phyloP scores from a whole-genome alignment of 306 rosid genomes.

The Mucuna pruriens region DNA sequence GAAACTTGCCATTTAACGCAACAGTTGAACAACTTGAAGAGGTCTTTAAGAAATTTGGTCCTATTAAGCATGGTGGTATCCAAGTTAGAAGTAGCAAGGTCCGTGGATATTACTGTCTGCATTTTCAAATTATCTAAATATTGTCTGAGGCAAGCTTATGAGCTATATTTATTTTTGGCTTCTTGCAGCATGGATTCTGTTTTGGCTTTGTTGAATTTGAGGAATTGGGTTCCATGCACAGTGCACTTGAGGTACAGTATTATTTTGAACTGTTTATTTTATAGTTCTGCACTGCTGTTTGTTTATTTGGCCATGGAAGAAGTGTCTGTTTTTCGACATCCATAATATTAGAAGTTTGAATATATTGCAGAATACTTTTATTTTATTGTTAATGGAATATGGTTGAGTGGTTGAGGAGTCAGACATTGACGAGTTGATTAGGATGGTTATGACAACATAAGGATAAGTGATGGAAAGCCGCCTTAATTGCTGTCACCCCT shows the following conservation, averaged over 20 bases:
- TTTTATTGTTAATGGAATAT: constrained; percentile 7
- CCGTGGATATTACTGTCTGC: constrained; percentile 31
- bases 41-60: constrained; percentile 87
- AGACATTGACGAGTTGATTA: not conserved
- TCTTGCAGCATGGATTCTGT: constrained; percentile 89
- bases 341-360: not conserved
- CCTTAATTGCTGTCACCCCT: no score
- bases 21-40: constrained; percentile 86
- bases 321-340: constrained; percentile 2
- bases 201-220: constrained; percentile 98
- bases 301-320: constrained; percentile 21
- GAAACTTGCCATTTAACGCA: constrained; percentile 91
- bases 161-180: constrained; percentile 42
- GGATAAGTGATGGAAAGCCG: not conserved
- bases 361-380: not conserved
- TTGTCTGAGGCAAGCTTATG: constrained; percentile 43
- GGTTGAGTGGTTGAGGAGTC: not conserved
- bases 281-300: constrained; percentile 1
- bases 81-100: constrained; percentile 95
- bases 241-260: constrained; percentile 76
- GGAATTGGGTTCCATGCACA: constrained; percentile 70
- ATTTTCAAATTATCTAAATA: constrained; percentile 24
- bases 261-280: constrained; percentile 32
- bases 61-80: constrained; percentile 89
- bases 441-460: not conserved